phyloP scores from a whole-genome alignment of 2,329 filamentous ascomycete species.

The Penicillium psychrosexuale region DNA sequence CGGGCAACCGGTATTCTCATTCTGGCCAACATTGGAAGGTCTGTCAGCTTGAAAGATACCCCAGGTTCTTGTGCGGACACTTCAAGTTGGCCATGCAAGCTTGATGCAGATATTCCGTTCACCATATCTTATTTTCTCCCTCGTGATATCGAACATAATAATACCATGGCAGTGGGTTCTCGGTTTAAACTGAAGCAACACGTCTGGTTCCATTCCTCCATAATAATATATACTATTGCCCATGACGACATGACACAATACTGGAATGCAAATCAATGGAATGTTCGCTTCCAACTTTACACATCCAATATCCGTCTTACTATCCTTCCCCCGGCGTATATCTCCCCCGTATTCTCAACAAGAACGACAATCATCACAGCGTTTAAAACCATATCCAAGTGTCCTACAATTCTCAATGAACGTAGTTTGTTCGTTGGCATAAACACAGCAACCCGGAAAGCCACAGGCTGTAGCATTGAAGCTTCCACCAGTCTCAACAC shows the following conservation, averaged over 20 bases:
- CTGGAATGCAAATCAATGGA: background rate
- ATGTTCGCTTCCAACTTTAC: background rate
- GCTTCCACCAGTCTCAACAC: background rate
- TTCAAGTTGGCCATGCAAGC: constrained; percentile 12
- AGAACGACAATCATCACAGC: constrained; percentile 8
- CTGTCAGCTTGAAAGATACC: constrained; percentile 22
- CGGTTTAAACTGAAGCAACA: background rate
- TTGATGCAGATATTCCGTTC: constrained; percentile 16
- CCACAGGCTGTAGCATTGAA: constrained; percentile 1
- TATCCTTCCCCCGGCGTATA: background rate
- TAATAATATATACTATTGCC: background rate
- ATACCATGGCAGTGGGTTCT: background rate
- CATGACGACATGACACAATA: background rate
- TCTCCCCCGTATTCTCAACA: background rate
- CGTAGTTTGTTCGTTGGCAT: constrained; percentile 2
- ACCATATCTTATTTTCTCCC: constrained; percentile 13
- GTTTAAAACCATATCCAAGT: constrained; percentile 5
- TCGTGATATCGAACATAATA: constrained; percentile 17
- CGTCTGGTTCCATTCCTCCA: background rate
- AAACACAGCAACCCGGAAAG: constrained; percentile 9
- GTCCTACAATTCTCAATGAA: constrained; percentile 5
- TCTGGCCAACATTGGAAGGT: constrained; percentile 4
- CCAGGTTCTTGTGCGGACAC: constrained; percentile 15
- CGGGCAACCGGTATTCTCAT: constrained; percentile 7
- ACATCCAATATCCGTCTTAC: background rate